These are phyloP conservation scores for Solanum hybrid DNA, from an alignment of 305 asterid genomes.

Conservation along the genomic window DNA sequence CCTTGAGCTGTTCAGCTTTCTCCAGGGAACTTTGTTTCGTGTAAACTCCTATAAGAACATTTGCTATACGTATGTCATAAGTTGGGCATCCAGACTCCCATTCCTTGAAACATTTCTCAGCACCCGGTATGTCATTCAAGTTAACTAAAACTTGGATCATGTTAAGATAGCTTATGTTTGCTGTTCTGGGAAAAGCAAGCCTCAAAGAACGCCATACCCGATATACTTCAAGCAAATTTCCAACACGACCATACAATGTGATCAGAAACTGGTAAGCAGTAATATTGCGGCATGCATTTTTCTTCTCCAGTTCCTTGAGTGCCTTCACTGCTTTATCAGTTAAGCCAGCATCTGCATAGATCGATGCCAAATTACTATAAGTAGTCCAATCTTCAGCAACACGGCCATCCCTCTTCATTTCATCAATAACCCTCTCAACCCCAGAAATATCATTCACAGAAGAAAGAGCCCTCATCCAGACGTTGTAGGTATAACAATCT, in stretches of 20 bases:
- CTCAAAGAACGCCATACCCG: slow-evolving; percentile 86
- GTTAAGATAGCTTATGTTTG: slow-evolving; percentile 71
- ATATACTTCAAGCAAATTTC: slow-evolving; percentile 67
- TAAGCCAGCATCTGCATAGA: slow-evolving; percentile 66
- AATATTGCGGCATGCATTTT: slow-evolving; percentile 34
- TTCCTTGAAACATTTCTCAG: slow-evolving; percentile 82
- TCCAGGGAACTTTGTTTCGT: slow-evolving; percentile 38
- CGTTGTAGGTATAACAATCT: slow-evolving; percentile 64
- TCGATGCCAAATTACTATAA: slow-evolving; percentile 84
- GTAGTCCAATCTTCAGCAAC: slow-evolving; percentile 87
- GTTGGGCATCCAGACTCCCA: slow-evolving; percentile 48
- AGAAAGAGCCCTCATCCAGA: slow-evolving; percentile 97
- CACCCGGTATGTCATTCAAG: slow-evolving; percentile 79
- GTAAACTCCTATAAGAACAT: slow-evolving; percentile 70
- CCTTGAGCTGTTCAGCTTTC: slow-evolving; percentile 60
- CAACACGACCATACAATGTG: slow-evolving; percentile 74
- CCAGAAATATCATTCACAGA: slow-evolving; percentile 59
- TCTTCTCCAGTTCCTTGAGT: slow-evolving; percentile 76
- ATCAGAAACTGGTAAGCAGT: slow-evolving; percentile 71
- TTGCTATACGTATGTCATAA: slow-evolving; percentile 68
- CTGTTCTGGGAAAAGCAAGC: slow-evolving; percentile 70
- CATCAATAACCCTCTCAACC: slow-evolving; percentile 86
- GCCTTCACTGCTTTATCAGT: slow-evolving; percentile 69
- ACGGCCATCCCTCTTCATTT: slow-evolving; percentile 90
- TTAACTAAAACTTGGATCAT: slow-evolving; percentile 75